Evolutionary conservation across 495 filamentous ascomycete genomes (phyloP).

Genomic region (Tuber brumale): DNA sequence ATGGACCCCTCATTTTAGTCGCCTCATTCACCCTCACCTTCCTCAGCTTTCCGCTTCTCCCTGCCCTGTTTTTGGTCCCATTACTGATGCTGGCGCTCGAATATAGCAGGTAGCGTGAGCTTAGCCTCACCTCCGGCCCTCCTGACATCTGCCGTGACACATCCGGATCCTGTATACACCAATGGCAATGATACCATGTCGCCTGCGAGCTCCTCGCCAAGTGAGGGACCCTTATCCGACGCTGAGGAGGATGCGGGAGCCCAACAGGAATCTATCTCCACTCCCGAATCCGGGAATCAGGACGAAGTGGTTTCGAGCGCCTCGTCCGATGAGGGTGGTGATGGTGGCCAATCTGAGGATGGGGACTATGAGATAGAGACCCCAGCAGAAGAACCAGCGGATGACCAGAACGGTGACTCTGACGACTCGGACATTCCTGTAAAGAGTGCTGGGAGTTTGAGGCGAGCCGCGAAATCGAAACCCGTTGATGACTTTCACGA

Average conservation of each 20-base stretch:
- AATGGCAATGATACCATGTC: conserved; percentile 24
- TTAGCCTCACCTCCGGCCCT: conserved; percentile 33
- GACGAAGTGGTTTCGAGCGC: conserved; percentile 35
- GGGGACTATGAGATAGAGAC: conserved; percentile 41
- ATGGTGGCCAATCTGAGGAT: conserved; percentile 36
- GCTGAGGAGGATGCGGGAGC: conserved; percentile 33
- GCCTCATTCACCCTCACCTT: conserved; percentile 36
- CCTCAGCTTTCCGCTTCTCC: conserved; percentile 35
- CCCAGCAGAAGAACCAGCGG: conserved; percentile 29
- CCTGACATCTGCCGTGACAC: conserved; percentile 26
- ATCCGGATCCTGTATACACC: conserved; percentile 26
- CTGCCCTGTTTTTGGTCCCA: conserved; percentile 22
- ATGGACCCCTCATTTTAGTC: conserved; percentile 29
- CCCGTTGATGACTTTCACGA: conserved; percentile 78
- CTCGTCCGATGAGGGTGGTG: conserved; percentile 37
- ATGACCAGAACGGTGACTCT: conserved; percentile 37
- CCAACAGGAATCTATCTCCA: conserved; percentile 36
- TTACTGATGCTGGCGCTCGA: conserved; percentile 35
- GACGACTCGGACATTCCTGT: conserved; percentile 7
- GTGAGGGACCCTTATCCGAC: conserved; percentile 38
- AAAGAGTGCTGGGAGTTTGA: conserved; percentile 43
- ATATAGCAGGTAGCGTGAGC: conserved; percentile 41
- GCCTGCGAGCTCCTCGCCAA: conserved; percentile 34
- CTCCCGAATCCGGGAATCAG: conserved; percentile 33
- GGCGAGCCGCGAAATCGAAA: conserved; percentile 69